phyloP scores from a whole-genome alignment of 2,329 filamentous ascomycete genomes.

The Epichloe sibirici region DNA sequence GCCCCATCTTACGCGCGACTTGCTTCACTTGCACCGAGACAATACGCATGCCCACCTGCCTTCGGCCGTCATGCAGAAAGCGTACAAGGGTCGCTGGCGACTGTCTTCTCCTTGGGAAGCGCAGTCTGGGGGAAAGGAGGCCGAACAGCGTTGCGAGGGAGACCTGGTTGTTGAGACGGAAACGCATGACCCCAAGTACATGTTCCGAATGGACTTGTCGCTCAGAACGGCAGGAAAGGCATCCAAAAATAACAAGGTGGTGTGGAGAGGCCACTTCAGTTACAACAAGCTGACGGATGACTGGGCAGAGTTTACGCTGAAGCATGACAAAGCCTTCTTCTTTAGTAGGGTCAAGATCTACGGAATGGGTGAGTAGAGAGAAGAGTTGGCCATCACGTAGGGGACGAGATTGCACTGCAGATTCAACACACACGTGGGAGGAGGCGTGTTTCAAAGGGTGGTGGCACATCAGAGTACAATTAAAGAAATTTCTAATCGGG shows the following conservation, averaged over 20 bases:
- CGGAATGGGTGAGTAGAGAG: conserved; percentile 29
- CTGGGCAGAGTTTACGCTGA: conserved; percentile 66
- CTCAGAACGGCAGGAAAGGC: conserved; percentile 52
- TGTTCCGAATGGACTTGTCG: conserved; percentile 69
- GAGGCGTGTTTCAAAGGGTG: too few relatives aligned
- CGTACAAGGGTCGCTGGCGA: conserved; percentile 45
- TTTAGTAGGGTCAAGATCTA: conserved; percentile 57
- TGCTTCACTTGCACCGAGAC: conserved; percentile 38
- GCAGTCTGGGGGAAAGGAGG: not conserved
- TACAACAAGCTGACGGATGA: conserved; percentile 85
- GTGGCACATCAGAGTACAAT: too few relatives aligned
- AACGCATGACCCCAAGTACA: conserved; percentile 65
- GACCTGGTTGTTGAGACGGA: conserved; percentile 79
- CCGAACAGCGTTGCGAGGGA: conserved; percentile 35
- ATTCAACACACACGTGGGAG: too few relatives aligned
- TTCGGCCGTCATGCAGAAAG: conserved; percentile 53
- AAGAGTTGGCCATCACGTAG: not conserved
- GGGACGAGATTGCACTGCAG: not conserved
- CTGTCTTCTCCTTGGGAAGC: conserved; percentile 21
- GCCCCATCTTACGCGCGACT: conserved; percentile 64
- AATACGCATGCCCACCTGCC: conserved; percentile 18
- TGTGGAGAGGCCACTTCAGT: conserved; percentile 84
- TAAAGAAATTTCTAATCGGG: too few relatives aligned
- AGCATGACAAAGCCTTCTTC: conserved; percentile 53
- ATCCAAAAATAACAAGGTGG: conserved; percentile 71